Evolutionary conservation across 108 stramenopile species (phyloP).

Genomic region (Chaetoceros tenuissimus): DNA sequence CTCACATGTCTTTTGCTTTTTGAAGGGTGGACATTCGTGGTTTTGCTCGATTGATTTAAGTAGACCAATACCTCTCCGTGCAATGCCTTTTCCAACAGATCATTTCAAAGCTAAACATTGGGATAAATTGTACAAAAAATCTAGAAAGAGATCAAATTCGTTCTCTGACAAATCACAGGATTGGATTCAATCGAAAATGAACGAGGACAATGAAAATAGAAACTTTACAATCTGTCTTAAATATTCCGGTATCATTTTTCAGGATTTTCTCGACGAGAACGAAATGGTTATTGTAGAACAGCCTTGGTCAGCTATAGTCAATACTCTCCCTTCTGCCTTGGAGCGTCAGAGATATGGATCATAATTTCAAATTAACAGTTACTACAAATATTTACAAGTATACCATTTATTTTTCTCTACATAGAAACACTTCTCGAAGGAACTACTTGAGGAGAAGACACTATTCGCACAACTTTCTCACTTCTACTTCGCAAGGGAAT

Average conservation of each 20-base stretch:
- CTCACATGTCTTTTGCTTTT: slow-evolving; percentile 5
- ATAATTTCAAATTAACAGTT: slow-evolving; percentile 15
- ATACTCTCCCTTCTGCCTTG: slow-evolving; percentile 68
- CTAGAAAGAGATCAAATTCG: slow-evolving; percentile 9
- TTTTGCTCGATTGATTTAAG: slow-evolving; percentile 62
- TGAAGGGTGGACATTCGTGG: slow-evolving; percentile 60
- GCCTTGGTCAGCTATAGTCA: slow-evolving; percentile 70
- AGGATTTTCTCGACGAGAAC: slow-evolving; percentile 50
- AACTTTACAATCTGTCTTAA: slow-evolving; percentile 66
- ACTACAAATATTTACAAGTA: too few relatives aligned
- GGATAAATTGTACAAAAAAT: not conserved
- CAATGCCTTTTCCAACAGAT: slow-evolving; percentile 49
- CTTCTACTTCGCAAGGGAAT: too few relatives aligned
- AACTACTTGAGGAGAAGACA: too few relatives aligned
- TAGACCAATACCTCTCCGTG: slow-evolving; percentile 40
- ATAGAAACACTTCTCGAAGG: too few relatives aligned
- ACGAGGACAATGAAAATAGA: slow-evolving; percentile 3
- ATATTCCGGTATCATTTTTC: slow-evolving; percentile 67
- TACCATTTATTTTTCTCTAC: too few relatives aligned
- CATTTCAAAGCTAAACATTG: slow-evolving; percentile 34
- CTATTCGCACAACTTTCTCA: too few relatives aligned
- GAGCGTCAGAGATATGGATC: slow-evolving; percentile 69
- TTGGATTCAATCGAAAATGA: not conserved
- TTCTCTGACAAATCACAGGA: slow-evolving; percentile 8
- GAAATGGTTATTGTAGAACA: slow-evolving; percentile 84